Percentiles rank a stretch among this genome's conserved stretches.
Evolutionary conservation across 352 stramenopile species (phyloP).

Genomic region (Blastocystis sp.): DNA sequence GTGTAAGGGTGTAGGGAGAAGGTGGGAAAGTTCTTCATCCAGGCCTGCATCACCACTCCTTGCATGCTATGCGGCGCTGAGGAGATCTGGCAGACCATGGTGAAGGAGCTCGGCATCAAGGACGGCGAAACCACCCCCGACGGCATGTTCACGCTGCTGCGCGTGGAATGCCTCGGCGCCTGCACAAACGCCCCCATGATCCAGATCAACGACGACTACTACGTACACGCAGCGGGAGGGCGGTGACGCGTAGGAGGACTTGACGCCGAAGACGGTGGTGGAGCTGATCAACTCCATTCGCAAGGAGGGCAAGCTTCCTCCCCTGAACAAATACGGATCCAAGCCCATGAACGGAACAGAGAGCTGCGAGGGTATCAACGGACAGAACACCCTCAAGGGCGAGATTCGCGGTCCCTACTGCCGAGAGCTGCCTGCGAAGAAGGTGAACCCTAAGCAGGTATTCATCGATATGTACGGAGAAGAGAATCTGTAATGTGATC

Average conservation of each 20-base stretch:
- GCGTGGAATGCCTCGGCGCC: conserved; percentile 97
- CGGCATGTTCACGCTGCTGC: conserved; percentile 89
- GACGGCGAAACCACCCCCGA: conserved; percentile 78
- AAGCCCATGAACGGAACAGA: conserved; percentile 99
- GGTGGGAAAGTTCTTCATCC: conserved; percentile 89
- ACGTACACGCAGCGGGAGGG: conserved; percentile 74
- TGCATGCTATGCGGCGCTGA: conserved; percentile 99
- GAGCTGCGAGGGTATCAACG: conserved; percentile 91
- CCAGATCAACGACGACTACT: conserved; percentile 97
- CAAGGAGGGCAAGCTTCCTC: conserved; percentile 85
- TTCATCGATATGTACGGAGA: conserved; percentile 69
- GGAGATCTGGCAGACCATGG: conserved; percentile 98
- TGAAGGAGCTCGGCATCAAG: conserved; percentile 92
- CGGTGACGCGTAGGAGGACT: conserved; percentile 85
- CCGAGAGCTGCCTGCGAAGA: conserved; percentile 57
- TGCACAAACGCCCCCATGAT: conserved; percentile 99
- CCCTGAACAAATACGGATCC: conserved; percentile 95
- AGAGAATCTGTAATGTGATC: conserved; percentile 61
- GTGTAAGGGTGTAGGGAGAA: conserved; percentile 77
- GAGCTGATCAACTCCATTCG: conserved; percentile 90
- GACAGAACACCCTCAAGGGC: conserved; percentile 87
- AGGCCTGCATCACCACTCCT: conserved; percentile 96
- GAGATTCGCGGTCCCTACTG: conserved; percentile 60
- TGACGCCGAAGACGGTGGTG: conserved; percentile 93
- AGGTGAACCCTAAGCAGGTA: conserved; percentile 62